Percentiles rank a stretch among this genome's conserved stretches.
These are phyloP conservation scores for Pleurotus citrinopileatus DNA, from an alignment of 768 basidiomycete genomes.

Conservation along the genomic window DNA sequence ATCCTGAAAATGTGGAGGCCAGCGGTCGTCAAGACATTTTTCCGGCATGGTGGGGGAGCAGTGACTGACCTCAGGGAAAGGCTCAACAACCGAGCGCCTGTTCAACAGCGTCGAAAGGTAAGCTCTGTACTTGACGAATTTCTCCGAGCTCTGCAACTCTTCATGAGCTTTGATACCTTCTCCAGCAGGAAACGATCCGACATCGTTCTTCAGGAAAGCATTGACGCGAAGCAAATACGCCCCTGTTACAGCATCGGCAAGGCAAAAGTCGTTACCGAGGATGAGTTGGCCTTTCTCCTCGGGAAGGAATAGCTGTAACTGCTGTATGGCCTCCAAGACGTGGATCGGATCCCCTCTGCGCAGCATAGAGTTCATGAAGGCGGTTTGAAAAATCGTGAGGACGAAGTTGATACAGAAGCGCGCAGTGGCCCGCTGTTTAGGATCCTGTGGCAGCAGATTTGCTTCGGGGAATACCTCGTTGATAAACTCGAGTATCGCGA, in stretches of 20 bases:
- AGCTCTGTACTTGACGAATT: background rate
- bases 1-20: too few species aligned
- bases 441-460: background rate
- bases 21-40: too few species aligned
- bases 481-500: background rate
- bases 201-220: background rate
- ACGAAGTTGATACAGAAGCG: background rate
- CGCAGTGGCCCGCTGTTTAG: background rate
- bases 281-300: background rate
- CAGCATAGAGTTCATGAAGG: background rate
- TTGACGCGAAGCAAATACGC: background rate
- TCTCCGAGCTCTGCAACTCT: background rate
- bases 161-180: background rate
- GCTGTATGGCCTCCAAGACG: background rate
- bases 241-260: background rate
- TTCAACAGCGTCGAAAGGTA: background rate
- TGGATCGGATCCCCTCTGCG: background rate
- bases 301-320: background rate
- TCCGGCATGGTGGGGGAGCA: too few species aligned
- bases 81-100: too few species aligned
- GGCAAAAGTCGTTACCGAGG: background rate
- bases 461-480: background rate
- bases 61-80: too few species aligned
- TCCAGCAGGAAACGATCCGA: background rate
- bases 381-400: background rate